phyloP scores from a whole-genome alignment of 2,329 filamentous ascomycete species.

The Capronia coronata region DNA sequence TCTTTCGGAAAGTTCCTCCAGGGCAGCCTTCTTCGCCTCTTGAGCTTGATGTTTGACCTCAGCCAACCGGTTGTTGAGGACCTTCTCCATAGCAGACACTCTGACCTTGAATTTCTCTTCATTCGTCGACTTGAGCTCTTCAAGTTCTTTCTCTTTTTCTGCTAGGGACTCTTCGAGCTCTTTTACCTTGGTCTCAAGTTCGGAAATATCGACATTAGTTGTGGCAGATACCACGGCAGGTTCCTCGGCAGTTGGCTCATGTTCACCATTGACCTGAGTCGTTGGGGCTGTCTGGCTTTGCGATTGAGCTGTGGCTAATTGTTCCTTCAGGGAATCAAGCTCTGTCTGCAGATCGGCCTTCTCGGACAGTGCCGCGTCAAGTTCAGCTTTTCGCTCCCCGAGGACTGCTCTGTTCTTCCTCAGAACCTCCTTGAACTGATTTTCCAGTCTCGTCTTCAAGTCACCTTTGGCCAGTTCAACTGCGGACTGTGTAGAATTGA shows the following conservation, averaged over 20 bases:
- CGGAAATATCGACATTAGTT: slow-evolving; percentile 7
- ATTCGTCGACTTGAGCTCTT: slow-evolving; percentile 40
- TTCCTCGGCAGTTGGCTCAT: slow-evolving; percentile 44
- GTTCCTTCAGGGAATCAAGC: slow-evolving; percentile 55
- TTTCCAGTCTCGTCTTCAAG: slow-evolving; percentile 41
- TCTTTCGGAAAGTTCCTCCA: slow-evolving; percentile 22
- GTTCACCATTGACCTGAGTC: slow-evolving; percentile 33
- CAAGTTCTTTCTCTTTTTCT: slow-evolving; percentile 45
- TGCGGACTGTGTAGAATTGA: slow-evolving; percentile 44
- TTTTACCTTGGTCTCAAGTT: slow-evolving; percentile 55
- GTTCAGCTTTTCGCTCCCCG: slow-evolving; percentile 45
- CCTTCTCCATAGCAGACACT: slow-evolving; percentile 45
- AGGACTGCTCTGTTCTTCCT: slow-evolving; percentile 62
- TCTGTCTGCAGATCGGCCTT: slow-evolving; percentile 64
- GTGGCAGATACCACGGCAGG: slow-evolving; percentile 23
- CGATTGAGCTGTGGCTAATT: slow-evolving; percentile 57
- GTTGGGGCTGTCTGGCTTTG: slow-evolving; percentile 32
- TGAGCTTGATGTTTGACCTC: slow-evolving; percentile 49
- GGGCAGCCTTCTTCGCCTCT: slow-evolving; percentile 35
- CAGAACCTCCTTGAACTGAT: slow-evolving; percentile 49
- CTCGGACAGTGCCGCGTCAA: slow-evolving; percentile 50
- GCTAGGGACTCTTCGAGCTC: slow-evolving; percentile 47
- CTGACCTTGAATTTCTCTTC: slow-evolving; percentile 45
- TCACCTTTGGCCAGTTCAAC: slow-evolving; percentile 46
- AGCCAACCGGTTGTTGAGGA: slow-evolving; percentile 62